Base-by-base conservation (phyloP, 305 asterid genomes). In the Andrographis paniculata region DNA sequence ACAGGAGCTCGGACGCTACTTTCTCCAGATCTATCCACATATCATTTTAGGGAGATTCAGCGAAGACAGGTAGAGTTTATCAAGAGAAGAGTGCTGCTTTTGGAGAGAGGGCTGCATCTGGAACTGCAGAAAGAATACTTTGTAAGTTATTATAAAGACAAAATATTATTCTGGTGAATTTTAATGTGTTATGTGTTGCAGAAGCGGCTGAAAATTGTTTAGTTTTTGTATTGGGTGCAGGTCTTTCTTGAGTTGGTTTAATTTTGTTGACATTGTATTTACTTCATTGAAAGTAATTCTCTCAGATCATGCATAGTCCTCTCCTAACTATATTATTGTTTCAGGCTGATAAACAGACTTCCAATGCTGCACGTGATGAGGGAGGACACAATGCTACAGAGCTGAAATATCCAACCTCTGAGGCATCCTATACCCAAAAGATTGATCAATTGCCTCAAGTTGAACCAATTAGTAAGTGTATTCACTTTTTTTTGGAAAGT, bases 31-130 rank as follows among this genome's bases (percentile, higher is more conserved):
- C 80, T 85, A 3, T 60, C 80, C 47, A 45, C 51, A 37, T 76
- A 69, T 67, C 88, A 79, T 60, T 86, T 71, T 57, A 78, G 94
- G 50, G 99, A 91, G 77, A 75, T 87, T 94, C 99, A 91, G 77
- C 74, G 94, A 65, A 75, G 95, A 59, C 95, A 66, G 57, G 96
- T 87, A 50, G 99, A 91, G 64, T 91, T 83, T 58, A 57, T 91
- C 58, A 91, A 91, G 68, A 91, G 84, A 68, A 71, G 99, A 71
- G 96, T 91, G 59, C 82, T 78, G 44, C 95, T 91, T 67, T 62
- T 91, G 45, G 96, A 91, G 61, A 91, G 77, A 74, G 95, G 80
- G 9, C 94, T 91, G 35, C 61, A 67, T 33, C 80, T 78, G 9
- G 99, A 91, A 63, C 70, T 76, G 57, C 91, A 81, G 65, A 78